Conservation (phyloP, 2,329 filamentous ascomycete species). For the Botrytis pseudocinerea region DNA sequence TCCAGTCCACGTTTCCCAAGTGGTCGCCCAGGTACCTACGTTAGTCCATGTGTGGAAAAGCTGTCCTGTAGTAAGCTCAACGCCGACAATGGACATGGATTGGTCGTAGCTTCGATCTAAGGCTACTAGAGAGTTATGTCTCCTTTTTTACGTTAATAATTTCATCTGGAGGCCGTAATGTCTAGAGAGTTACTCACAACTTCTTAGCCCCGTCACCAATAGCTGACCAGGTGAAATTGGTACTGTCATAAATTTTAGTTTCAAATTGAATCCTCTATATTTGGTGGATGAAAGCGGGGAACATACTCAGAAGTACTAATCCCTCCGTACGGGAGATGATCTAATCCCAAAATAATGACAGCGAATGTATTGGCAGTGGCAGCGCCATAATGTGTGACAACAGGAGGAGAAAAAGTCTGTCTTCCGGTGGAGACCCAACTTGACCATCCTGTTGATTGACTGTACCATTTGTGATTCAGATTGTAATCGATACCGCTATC, state of each 20-base stretch:
- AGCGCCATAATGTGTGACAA: not conserved
- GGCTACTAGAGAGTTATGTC: not conserved
- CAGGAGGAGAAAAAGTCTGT: not conserved
- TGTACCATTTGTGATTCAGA: too few relatives aligned
- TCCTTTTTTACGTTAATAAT: not conserved
- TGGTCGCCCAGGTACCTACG: not conserved
- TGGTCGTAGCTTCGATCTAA: not conserved
- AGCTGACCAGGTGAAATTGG: not conserved
- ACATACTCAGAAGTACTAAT: not conserved
- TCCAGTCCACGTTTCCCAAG: not conserved
- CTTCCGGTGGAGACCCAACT: not conserved
- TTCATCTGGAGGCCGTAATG: fast-evolving
- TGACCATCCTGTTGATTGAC: not conserved
- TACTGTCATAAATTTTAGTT: not conserved
- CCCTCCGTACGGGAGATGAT: not conserved
- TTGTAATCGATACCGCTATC: too few relatives aligned
- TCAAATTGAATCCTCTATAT: not conserved
- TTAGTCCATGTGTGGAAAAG: not conserved
- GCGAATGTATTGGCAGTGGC: not conserved
- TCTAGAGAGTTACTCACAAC: not conserved
- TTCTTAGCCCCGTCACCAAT: not conserved
- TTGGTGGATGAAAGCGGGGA: not conserved
- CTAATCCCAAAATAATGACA: not conserved
- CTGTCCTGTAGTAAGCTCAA: not conserved
- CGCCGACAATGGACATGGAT: not conserved